A percentile compares a stretch with the other conserved stretches of the same genome.
phyloP scores from a whole-genome alignment of 331 rosid species.

The Stylosanthes scabra region DNA sequence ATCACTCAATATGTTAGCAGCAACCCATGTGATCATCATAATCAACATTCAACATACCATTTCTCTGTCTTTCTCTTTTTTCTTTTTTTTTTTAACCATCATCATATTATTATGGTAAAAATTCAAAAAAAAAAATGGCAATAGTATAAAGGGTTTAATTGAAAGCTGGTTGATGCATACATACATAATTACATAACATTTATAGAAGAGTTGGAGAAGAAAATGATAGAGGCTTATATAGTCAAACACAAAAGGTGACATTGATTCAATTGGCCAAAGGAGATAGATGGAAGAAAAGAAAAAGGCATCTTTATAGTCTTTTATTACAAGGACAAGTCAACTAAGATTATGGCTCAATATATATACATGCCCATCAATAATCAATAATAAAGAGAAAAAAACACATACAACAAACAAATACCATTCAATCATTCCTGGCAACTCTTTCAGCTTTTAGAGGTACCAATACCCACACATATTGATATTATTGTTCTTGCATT shows the following conservation, averaged over 20 bases:
- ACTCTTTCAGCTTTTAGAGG: constrained; percentile 47
- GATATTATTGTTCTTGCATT: background rate
- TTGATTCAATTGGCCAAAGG: constrained; percentile 42
- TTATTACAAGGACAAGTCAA: constrained; percentile 57
- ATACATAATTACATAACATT: background rate
- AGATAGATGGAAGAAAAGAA: background rate
- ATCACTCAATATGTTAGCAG: background rate
- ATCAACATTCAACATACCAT: background rate
- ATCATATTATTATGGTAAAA: no score
- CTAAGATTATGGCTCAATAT: constrained; percentile 34
- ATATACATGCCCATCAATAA: background rate
- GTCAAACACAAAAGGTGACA: constrained; percentile 57
- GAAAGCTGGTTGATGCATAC: no score
- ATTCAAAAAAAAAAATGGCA: no score
- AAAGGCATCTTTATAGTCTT: constrained; percentile 38
- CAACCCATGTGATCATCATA: background rate
- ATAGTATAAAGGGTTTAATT: no score
- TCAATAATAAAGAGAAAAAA: background rate
- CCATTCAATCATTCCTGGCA: constrained; percentile 20
- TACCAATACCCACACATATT: background rate
- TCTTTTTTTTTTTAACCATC: no score
- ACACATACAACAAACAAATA: constrained; percentile 23
- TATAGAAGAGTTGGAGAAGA: background rate
- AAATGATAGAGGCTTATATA: constrained; percentile 3
- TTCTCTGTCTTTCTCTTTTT: background rate